Conservation (phyloP, 2,329 filamentous ascomycete genomes). For the Raffaelea arxii region DNA sequence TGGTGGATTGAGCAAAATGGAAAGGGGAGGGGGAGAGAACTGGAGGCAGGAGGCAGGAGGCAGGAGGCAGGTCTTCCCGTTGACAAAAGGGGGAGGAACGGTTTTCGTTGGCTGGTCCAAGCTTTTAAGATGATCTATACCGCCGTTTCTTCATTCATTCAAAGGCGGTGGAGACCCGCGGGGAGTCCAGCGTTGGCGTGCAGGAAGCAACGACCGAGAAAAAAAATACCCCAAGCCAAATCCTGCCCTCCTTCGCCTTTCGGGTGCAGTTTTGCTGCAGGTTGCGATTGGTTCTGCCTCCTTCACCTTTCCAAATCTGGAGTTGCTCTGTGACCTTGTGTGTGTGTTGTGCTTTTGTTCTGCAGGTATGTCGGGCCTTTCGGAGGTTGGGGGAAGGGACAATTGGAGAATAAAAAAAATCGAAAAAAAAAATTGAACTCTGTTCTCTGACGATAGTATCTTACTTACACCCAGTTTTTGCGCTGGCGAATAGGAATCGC, state of each 20-base stretch:
- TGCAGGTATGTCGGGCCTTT: too few relatives aligned
- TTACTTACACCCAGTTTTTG: slow-evolving; percentile 7
- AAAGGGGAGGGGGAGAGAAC: not conserved
- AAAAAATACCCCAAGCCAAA: too few relatives aligned
- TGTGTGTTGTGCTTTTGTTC: not conserved
- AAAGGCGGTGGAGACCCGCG: not conserved
- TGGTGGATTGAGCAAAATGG: not conserved
- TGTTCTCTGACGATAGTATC: too few relatives aligned
- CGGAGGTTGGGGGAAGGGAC: too few relatives aligned
- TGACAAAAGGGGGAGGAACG: slow-evolving; percentile 1
- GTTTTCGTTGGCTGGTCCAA: not conserved
- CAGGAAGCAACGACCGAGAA: not conserved
- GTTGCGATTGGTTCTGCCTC: too few relatives aligned
- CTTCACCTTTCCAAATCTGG: too few relatives aligned
- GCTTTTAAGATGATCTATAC: not conserved
- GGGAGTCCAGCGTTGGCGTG: not conserved
- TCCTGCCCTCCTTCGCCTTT: too few relatives aligned
- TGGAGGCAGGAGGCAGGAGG: not conserved
- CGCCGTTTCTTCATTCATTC: not conserved
- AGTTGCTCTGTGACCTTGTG: not conserved
- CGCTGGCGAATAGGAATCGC: slow-evolving; percentile 9
- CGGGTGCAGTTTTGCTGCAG: too few relatives aligned
- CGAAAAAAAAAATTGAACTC: not conserved
- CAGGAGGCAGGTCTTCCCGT: not conserved
- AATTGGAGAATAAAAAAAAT: slow-evolving; percentile 1